Percentiles rank a stretch among this genome's conserved stretches.
These are phyloP conservation scores for Pueraria montana DNA, from an alignment of 306 rosid species.

Conservation along the genomic window DNA sequence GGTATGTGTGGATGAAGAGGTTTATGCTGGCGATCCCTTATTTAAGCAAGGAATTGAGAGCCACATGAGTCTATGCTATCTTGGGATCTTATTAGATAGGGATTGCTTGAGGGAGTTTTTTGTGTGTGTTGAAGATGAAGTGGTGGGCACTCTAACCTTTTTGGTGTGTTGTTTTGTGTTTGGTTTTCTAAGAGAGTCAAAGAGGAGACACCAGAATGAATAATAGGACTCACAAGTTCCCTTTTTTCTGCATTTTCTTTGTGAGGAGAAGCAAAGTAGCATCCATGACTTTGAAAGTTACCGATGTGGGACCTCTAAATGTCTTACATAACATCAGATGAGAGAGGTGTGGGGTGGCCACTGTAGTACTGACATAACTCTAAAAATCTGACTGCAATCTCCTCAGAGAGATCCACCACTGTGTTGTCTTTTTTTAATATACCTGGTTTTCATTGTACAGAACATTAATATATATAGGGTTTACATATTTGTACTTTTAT, in stretches of 20 bases:
- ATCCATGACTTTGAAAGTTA: conserved; percentile 52
- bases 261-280: conserved; percentile 40
- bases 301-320: conserved; percentile 59
- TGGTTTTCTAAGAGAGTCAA: conserved; percentile 58
- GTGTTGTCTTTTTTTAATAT: conserved; percentile 44
- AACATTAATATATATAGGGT: background rate
- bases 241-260: conserved; percentile 46
- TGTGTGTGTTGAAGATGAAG: conserved; percentile 65
- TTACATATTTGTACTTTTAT: background rate
- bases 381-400: conserved; percentile 78
- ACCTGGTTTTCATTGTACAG: conserved; percentile 38
- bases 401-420: conserved; percentile 58
- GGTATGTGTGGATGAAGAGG: background rate
- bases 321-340: conserved; percentile 50
- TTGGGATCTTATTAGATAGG: conserved; percentile 35
- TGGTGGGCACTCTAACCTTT: conserved; percentile 68
- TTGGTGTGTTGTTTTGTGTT: conserved; percentile 47
- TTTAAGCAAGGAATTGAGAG: conserved; percentile 40
- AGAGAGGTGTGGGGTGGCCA: conserved; percentile 51
- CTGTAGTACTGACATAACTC: conserved; percentile 58
- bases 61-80: conserved; percentile 37
- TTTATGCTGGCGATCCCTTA: conserved; percentile 8
- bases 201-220: conserved; percentile 46
- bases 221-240: conserved; percentile 32
- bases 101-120: conserved; percentile 50